Evolutionary conservation across 73 alveolate species (phyloP).

Genomic region (Paramecium biaurelia): DNA sequence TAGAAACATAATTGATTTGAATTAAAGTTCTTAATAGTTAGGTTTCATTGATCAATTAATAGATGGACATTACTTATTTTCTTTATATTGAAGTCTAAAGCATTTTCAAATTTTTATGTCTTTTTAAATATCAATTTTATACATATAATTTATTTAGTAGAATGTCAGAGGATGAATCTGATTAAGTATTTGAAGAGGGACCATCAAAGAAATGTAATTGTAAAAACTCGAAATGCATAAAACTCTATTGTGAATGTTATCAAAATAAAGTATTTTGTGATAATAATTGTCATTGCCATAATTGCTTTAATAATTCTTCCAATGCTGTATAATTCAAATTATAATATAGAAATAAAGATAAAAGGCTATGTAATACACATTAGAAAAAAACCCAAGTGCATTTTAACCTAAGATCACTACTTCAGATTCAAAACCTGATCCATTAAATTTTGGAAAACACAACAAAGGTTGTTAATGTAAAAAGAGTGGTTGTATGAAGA

Average conservation of each 20-base stretch:
- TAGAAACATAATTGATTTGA: not conserved
- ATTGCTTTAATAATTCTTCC: slow-evolving; percentile 71
- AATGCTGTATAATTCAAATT: slow-evolving; percentile 27
- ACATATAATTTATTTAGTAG: not conserved
- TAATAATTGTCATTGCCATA: slow-evolving; percentile 72
- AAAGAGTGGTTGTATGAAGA: slow-evolving; percentile 92
- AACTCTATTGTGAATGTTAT: slow-evolving; percentile 95
- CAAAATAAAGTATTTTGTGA: slow-evolving; percentile 37
- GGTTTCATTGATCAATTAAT: not conserved
- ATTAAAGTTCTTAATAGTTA: no score
- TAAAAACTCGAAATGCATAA: slow-evolving; percentile 89
- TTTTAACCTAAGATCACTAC: slow-evolving; percentile 71
- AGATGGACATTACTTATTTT: not conserved
- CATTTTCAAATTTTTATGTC: not conserved
- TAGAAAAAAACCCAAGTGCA: slow-evolving; percentile 72
- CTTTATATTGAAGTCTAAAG: not conserved
- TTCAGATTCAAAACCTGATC: slow-evolving; percentile 67
- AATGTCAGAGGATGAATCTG: slow-evolving; percentile 2
- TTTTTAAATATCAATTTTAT: not conserved
- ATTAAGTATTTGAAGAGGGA: not conserved
- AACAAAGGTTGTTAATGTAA: slow-evolving; percentile 93
- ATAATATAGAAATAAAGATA: slow-evolving; percentile 50
- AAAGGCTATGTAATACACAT: slow-evolving; percentile 62
- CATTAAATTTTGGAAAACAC: slow-evolving; percentile 71
- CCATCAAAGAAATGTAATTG: slow-evolving; percentile 84